phyloP scores from a whole-genome alignment of 2,329 filamentous ascomycete genomes.

The Furcasterigmium sp. region DNA sequence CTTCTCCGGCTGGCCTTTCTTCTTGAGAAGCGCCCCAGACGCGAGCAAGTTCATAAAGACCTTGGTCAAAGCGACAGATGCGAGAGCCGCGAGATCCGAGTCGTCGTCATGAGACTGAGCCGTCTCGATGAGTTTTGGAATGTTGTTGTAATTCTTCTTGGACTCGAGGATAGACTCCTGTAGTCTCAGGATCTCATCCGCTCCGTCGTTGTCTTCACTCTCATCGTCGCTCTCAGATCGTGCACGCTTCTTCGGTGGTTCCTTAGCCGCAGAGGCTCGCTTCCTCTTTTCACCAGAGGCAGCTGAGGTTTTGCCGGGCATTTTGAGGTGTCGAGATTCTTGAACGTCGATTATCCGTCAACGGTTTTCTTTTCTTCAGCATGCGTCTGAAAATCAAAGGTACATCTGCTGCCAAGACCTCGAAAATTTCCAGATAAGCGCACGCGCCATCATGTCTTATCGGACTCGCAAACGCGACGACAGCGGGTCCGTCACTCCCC shows the following conservation, averaged over 20 bases:
- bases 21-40: conserved; percentile 63
- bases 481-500: no score
- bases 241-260: conserved; percentile 44
- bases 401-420: conserved; percentile 1
- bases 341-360: conserved; percentile 4
- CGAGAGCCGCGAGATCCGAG: conserved; percentile 55
- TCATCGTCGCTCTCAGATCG: conserved; percentile 44
- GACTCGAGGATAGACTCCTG: conserved; percentile 81
- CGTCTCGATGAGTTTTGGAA: conserved; percentile 62
- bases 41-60: conserved; percentile 80
- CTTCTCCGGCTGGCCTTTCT: conserved; percentile 62
- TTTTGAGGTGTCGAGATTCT: conserved; percentile 9
- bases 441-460: not conserved
- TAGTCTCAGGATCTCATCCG: conserved; percentile 58
- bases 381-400: not conserved
- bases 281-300: conserved; percentile 44
- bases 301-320: conserved; percentile 18
- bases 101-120: conserved; percentile 42
- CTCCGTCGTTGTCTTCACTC: conserved; percentile 28
- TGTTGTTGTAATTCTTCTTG: conserved; percentile 88
- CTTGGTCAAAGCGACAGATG: conserved; percentile 77
- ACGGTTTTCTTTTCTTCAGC: not conserved
- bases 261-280: conserved; percentile 30
- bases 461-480: not conserved
- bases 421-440: conserved; percentile 2